Evolutionary conservation across 2,329 filamentous ascomycete species (phyloP).

Genomic region (Fusarium sp.): DNA sequence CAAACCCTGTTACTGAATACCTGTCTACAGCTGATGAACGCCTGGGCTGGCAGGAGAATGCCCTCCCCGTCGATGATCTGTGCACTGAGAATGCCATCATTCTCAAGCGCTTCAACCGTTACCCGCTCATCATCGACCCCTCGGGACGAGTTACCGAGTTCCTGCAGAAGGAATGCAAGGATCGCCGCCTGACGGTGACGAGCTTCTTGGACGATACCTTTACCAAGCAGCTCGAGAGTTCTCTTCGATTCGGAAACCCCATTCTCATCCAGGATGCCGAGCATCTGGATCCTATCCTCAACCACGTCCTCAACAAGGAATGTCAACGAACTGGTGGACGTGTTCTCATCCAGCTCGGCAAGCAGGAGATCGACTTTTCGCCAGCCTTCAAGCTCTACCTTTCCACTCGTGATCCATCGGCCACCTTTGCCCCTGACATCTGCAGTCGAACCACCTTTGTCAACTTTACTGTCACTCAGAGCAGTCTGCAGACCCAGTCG

Average conservation of each 20-base stretch:
- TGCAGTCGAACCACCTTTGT: constrained; percentile 99
- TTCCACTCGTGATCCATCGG: constrained; percentile 95
- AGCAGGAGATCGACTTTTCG: constrained; percentile 99
- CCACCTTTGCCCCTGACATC: constrained; percentile 93
- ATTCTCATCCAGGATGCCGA: constrained; percentile 99
- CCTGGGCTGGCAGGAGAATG: constrained; percentile 93
- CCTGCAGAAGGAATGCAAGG: constrained; percentile 92
- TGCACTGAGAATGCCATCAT: constrained; percentile 99
- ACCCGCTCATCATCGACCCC: constrained; percentile 97
- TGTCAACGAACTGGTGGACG: constrained; percentile 98
- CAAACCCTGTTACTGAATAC: constrained; percentile 96
- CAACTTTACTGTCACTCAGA: constrained; percentile 99
- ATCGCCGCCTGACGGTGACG: constrained; percentile 92
- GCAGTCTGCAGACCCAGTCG: constrained; percentile 97
- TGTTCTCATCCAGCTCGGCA: constrained; percentile 97
- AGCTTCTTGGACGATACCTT: constrained; percentile 99
- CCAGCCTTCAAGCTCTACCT: constrained; percentile 95
- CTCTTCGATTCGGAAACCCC: constrained; percentile 95
- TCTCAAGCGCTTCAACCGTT: constrained; percentile 96
- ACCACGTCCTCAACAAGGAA: constrained; percentile 98
- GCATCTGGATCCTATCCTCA: constrained; percentile 95
- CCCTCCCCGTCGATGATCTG: constrained; percentile 92
- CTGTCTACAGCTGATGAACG: constrained; percentile 96
- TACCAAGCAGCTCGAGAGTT: constrained; percentile 97
- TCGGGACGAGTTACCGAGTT: constrained; percentile 96